Percentiles rank a stretch among this genome's conserved stretches.
Conservation (phyloP, 257 asterid species). For the Scutellaria galericulata region DNA sequence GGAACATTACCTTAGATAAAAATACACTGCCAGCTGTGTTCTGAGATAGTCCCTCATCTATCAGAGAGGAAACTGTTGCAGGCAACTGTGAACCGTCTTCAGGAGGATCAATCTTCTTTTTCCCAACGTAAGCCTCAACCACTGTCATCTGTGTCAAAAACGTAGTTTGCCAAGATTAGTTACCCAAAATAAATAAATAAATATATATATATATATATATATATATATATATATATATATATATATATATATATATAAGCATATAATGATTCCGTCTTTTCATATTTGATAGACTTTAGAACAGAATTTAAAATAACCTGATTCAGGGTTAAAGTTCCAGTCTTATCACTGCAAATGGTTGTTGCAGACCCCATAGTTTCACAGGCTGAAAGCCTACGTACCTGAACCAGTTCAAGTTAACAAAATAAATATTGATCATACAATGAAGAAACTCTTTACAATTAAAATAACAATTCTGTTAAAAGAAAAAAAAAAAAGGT, state of each 20-base stretch:
- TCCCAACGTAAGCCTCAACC: conserved; percentile 83
- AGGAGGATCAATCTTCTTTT: conserved; percentile 60
- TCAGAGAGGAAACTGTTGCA: conserved; percentile 60
- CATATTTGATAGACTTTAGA: conserved; percentile 27
- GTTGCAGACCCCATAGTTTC: conserved; percentile 99
- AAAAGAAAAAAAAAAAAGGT: neutral
- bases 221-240: too few species aligned
- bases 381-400: conserved; percentile 98
- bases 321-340: conserved; percentile 94
- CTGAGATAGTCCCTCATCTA: conserved; percentile 87
- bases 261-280: conserved; percentile 26
- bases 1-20: conserved; percentile 64
- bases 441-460: conserved; percentile 21
- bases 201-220: neutral
- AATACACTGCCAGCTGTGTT: conserved; percentile 91
- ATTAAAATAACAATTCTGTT: conserved; percentile 7
- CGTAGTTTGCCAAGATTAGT: conserved; percentile 28
- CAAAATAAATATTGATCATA: conserved; percentile 15
- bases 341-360: conserved; percentile 96
- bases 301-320: conserved; percentile 54
- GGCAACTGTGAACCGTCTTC: conserved; percentile 74
- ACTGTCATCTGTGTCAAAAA: conserved; percentile 75
- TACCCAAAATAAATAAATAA: neutral
- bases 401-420: conserved; percentile 54
- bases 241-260: neutral